phyloP scores from a whole-genome alignment of 208 protist genomes.

The Leishmania aethiopica region DNA sequence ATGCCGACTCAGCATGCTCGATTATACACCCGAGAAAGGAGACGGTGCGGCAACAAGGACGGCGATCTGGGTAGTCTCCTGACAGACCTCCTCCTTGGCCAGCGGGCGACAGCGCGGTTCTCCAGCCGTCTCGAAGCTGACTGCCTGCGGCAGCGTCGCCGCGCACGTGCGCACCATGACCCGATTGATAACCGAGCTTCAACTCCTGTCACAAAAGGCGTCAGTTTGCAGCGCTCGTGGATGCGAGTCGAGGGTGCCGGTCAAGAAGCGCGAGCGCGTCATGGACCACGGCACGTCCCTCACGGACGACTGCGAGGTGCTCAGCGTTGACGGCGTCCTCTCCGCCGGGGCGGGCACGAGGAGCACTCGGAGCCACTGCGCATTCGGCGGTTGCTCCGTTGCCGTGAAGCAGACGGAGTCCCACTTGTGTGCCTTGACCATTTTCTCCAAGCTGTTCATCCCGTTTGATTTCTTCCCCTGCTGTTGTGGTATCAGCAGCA shows the following conservation, averaged over 20 bases:
- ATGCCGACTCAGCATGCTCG: constrained; percentile 50
- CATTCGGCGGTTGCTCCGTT: constrained; percentile 48
- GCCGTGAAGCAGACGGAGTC: constrained; percentile 57
- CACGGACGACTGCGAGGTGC: constrained; percentile 36
- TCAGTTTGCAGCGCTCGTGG: constrained; percentile 48
- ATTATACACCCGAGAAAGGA: constrained; percentile 41
- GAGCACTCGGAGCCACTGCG: constrained; percentile 64
- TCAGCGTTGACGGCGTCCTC: constrained; percentile 39
- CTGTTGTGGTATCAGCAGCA: constrained; percentile 50
- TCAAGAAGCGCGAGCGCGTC: constrained; percentile 38
- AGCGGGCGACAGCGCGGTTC: neutral
- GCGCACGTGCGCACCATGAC: constrained; percentile 24
- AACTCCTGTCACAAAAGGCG: constrained; percentile 47
- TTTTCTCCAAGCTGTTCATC: constrained; percentile 72
- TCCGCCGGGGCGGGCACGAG: constrained; percentile 45
- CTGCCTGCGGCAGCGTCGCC: neutral
- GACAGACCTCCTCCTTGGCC: too few relatives aligned
- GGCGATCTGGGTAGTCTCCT: too few relatives aligned
- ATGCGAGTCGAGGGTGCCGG: constrained; percentile 45
- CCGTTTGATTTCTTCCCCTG: constrained; percentile 61
- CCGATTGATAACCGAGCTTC: constrained; percentile 46
- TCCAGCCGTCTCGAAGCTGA: neutral
- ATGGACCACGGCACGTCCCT: constrained; percentile 27
- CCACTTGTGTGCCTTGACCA: constrained; percentile 60
- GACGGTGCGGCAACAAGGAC: neutral